phyloP scores from a whole-genome alignment of 169 alveolate species.

The Plasmodium cynomolgi region DNA sequence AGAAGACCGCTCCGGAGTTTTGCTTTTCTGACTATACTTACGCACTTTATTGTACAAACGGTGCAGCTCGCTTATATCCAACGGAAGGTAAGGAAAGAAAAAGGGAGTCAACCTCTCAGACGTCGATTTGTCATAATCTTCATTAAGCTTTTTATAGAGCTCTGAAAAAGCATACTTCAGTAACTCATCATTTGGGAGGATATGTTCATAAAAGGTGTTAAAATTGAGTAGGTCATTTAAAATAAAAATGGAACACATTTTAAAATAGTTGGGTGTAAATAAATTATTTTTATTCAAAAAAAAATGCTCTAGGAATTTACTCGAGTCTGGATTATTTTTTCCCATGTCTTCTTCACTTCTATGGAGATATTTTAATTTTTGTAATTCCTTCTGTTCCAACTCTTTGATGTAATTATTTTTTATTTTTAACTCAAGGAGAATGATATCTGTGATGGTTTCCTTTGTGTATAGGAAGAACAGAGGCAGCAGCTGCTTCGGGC shows the following conservation, averaged over 20 bases:
- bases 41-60: constrained; percentile 3
- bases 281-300: constrained; percentile 1
- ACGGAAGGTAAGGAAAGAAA: constrained; percentile 22
- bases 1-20: background rate
- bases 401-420: constrained; percentile 38
- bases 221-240: constrained; percentile 36
- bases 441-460: constrained; percentile 54
- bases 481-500: constrained; percentile 45
- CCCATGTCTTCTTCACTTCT: background rate
- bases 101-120: background rate
- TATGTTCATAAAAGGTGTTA: constrained; percentile 14
- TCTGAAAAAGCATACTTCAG: constrained; percentile 7
- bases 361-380: constrained; percentile 11
- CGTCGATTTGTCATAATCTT: constrained; percentile 16
- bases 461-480: constrained; percentile 44
- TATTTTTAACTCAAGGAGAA: constrained; percentile 29
- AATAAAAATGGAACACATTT: constrained; percentile 63
- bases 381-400: constrained; percentile 11
- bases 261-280: constrained; percentile 29
- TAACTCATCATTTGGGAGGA: constrained; percentile 34
- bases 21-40: background rate
- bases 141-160: constrained; percentile 12
- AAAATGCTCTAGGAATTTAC: background rate
- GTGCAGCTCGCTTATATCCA: constrained; percentile 14
- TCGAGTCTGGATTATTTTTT: background rate